Evolutionary conservation across 176 grass and related monocot genomes (phyloP), one percentile per base, ranked within the genome.

Genomic region (Dactylis glomerata): DNA sequence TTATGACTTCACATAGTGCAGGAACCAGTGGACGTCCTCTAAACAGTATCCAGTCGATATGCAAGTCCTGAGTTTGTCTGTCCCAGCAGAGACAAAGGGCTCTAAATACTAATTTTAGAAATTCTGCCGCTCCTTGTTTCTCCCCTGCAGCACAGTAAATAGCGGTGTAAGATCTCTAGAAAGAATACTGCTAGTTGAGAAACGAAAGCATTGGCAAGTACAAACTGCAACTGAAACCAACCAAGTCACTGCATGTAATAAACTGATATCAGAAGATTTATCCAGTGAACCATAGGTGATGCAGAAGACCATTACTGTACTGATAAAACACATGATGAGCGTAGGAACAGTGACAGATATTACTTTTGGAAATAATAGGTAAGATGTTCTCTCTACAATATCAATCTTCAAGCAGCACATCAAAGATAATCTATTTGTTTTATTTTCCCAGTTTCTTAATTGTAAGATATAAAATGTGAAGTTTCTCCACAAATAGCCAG

Each of bases 21-120:
- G 93, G 96, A 78, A 96, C 93, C 44, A 99, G 78, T 69, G 96
- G 89, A 37, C 93, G 91, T 16, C 96, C 91, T 92, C 96, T 84
- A 83, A 99, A 99, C 46, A 99, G 81, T 49, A 96, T 84, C 96
- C 96, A 99, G 71, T 99, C 96, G 42, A 99, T 81, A 64, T 96
- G 96, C 85, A 99, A 87, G 86, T 99, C 96, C 63, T 99, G 96
- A 58, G 96, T 99, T 59, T 99, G 96, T 68, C 96, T 90, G 81
- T 99, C 96, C 96, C 96, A 99, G 58, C 93, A 99, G 40, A 99
- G 86, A 79, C 96, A 99, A 68, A 98, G 89, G 75, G 96, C 91
- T 90, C 96, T 88, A 66, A 98, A 99, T 85, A 99, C 87, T 90
- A 99, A 81, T 87, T 99, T 99, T 46, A 99, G 86, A 82, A 99